phyloP scores from a whole-genome alignment of 2,329 filamentous ascomycete species.

The Penicillium verrucosum region DNA sequence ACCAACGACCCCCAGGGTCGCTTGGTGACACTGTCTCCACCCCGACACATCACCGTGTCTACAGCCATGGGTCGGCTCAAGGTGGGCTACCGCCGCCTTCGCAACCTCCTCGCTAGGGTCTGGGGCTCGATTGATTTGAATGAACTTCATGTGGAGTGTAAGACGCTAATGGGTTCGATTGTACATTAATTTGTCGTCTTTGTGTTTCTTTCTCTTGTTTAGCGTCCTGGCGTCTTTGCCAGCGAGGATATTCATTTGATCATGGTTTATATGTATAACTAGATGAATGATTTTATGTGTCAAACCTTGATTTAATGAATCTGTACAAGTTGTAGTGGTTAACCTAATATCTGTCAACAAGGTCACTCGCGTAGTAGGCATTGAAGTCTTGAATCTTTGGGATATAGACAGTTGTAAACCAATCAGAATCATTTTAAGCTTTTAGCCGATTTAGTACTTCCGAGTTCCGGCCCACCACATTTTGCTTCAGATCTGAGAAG shows the following conservation, averaged over 20 bases:
- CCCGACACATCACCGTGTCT: slow-evolving; percentile 36
- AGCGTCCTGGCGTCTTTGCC: slow-evolving; percentile 1
- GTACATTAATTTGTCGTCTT: slow-evolving; percentile 2
- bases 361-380: too few relatives aligned
- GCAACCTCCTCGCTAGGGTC: slow-evolving; percentile 24
- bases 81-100: slow-evolving; percentile 30
- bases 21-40: slow-evolving; percentile 24
- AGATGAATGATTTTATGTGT: slow-evolving; percentile 25
- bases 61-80: slow-evolving; percentile 36
- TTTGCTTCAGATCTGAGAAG: too few relatives aligned
- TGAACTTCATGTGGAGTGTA: not conserved
- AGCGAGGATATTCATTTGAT: slow-evolving; percentile 4
- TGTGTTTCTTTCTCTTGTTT: slow-evolving; percentile 1
- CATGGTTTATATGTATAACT: slow-evolving; percentile 20
- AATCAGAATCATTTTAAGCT: too few relatives aligned
- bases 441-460: too few relatives aligned
- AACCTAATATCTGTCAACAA: not conserved
- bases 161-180: not conserved
- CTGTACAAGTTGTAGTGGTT: not conserved
- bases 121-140: not conserved
- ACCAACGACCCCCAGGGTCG: slow-evolving; percentile 28
- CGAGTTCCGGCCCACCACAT: too few relatives aligned
- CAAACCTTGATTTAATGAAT: not conserved
- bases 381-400: too few relatives aligned
- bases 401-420: too few relatives aligned